These are phyloP conservation scores for Musa itinerans DNA, from an alignment of 176 grass and related monocot species.

Conservation along the genomic window DNA sequence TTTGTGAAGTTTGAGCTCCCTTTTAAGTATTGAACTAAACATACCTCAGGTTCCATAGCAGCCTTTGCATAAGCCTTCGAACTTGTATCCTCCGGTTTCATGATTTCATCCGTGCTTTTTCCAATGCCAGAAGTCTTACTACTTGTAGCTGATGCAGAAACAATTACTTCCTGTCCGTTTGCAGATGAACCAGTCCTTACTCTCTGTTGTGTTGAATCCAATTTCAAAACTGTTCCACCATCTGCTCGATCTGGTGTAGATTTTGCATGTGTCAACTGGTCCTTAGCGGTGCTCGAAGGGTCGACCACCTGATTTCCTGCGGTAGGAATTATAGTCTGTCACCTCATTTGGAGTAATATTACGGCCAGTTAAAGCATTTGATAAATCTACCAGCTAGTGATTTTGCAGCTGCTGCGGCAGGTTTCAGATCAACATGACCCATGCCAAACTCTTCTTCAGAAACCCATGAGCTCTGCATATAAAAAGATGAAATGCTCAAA, in stretches of 20 bases:
- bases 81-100: constrained; percentile 53
- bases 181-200: constrained; percentile 30
- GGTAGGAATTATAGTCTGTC: constrained; percentile 22
- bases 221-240: constrained; percentile 29
- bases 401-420: constrained; percentile 42
- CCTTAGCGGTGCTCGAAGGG: constrained; percentile 38
- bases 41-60: constrained; percentile 70
- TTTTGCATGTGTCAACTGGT: constrained; percentile 42
- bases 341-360: not conserved
- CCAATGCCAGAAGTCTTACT: constrained; percentile 43
- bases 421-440: constrained; percentile 80
- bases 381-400: constrained; percentile 40
- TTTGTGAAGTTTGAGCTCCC: not conserved
- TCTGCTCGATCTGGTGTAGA: constrained; percentile 69
- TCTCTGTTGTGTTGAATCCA: constrained; percentile 42
- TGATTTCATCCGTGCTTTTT: constrained; percentile 49
- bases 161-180: constrained; percentile 51
- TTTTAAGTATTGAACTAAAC: constrained; percentile 10
- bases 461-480: constrained; percentile 84
- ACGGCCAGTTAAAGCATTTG: constrained; percentile 5
- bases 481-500: not conserved
- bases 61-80: constrained; percentile 40
- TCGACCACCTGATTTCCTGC: constrained; percentile 60
- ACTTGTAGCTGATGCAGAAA: constrained; percentile 32
- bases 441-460: constrained; percentile 97